These are phyloP conservation scores for Biscogniauxia marginata DNA, from an alignment of 2,329 filamentous ascomycete species.

Conservation along the genomic window DNA sequence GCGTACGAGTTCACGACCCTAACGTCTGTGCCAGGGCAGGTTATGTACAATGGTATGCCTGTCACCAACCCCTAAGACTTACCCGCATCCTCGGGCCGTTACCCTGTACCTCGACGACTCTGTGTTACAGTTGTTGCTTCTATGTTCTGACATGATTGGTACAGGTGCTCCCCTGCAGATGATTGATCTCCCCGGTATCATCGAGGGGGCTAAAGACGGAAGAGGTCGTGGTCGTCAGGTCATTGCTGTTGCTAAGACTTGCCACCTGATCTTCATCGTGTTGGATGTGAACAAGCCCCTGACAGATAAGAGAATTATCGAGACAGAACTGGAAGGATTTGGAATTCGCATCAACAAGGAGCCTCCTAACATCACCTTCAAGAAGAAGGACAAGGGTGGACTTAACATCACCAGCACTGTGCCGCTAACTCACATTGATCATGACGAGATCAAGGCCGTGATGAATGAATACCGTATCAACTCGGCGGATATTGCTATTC, in stretches of 20 bases:
- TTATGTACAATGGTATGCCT: slow-evolving; percentile 76
- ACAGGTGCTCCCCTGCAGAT: slow-evolving; percentile 90
- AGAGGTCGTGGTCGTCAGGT: slow-evolving; percentile 97
- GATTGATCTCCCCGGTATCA: slow-evolving; percentile 97
- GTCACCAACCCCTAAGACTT: slow-evolving; percentile 5
- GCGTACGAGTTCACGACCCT: slow-evolving; percentile 99
- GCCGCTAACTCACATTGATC: slow-evolving; percentile 85
- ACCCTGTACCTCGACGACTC: not conserved
- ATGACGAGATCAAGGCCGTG: slow-evolving; percentile 96
- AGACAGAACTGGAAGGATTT: slow-evolving; percentile 92
- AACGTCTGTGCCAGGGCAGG: slow-evolving; percentile 94
- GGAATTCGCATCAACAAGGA: slow-evolving; percentile 97
- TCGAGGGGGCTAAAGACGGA: slow-evolving; percentile 96
- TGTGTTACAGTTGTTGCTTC: not conserved
- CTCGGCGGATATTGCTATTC: slow-evolving; percentile 94
- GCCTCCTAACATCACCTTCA: slow-evolving; percentile 98
- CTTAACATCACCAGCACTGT: slow-evolving; percentile 95
- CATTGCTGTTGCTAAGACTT: slow-evolving; percentile 98
- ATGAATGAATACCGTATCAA: slow-evolving; percentile 97
- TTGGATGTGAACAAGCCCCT: slow-evolving; percentile 98
- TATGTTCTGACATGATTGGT: slow-evolving; percentile 13
- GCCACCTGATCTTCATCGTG: slow-evolving; percentile 97
- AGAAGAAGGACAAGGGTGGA: slow-evolving; percentile 98
- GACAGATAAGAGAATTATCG: slow-evolving; percentile 94
- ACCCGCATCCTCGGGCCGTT: not conserved